These are phyloP conservation scores for Penicillium dipodomyicola DNA, from an alignment of 495 filamentous ascomycete species.

Conservation along the genomic window DNA sequence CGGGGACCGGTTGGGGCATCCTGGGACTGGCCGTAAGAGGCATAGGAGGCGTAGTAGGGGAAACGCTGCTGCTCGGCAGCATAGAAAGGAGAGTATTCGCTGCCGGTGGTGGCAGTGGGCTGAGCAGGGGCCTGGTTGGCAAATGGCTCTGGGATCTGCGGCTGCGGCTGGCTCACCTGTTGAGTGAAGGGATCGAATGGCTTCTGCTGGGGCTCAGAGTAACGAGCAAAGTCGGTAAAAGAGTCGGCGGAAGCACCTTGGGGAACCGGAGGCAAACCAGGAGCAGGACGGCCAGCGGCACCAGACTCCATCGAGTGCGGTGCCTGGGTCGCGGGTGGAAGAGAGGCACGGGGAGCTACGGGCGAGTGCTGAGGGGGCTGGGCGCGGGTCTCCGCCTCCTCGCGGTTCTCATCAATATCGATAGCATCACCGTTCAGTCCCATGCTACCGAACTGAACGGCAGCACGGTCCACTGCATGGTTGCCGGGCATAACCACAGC, in stretches of 20 bases:
- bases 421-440: slow-evolving; percentile 75
- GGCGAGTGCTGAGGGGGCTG: slow-evolving; percentile 95
- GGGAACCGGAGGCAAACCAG: slow-evolving; percentile 64
- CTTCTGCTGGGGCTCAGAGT: slow-evolving; percentile 68
- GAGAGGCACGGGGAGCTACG: slow-evolving; percentile 83
- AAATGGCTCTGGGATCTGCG: slow-evolving; percentile 55
- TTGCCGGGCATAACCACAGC: slow-evolving; percentile 99
- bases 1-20: slow-evolving; percentile 69
- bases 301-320: slow-evolving; percentile 50
- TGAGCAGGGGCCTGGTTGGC: slow-evolving; percentile 55
- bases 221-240: slow-evolving; percentile 65
- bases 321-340: slow-evolving; percentile 67
- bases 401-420: slow-evolving; percentile 89
- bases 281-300: slow-evolving; percentile 63
- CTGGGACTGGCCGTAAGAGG: slow-evolving; percentile 74
- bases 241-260: slow-evolving; percentile 50
- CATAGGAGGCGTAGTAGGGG: slow-evolving; percentile 81
- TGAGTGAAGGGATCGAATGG: slow-evolving; percentile 85
- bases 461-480: slow-evolving; percentile 86
- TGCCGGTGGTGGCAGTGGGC: slow-evolving; percentile 60
- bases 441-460: slow-evolving; percentile 98
- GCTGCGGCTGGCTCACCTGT: slow-evolving; percentile 67
- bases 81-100: slow-evolving; percentile 84
- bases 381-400: slow-evolving; percentile 90
- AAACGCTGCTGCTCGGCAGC: slow-evolving; percentile 77